Evolutionary conservation across 495 filamentous ascomycete genomes (phyloP).

Genomic region (Aspergillus sclerotiicarbonarius): DNA sequence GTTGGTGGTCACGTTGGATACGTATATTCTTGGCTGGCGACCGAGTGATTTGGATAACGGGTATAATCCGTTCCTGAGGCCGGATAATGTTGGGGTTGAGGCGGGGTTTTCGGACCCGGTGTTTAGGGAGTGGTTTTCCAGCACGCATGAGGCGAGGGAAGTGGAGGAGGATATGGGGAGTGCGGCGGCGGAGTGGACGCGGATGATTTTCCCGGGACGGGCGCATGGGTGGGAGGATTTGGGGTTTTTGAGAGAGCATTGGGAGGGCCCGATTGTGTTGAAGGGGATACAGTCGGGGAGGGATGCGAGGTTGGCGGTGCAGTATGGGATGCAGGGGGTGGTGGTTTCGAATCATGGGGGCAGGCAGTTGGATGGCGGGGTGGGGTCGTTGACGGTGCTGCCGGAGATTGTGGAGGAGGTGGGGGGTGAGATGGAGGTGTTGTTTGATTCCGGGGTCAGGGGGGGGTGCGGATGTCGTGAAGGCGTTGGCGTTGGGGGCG

Average conservation of each 20-base stretch:
- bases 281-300: constrained; percentile 31
- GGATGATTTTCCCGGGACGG: constrained; percentile 42
- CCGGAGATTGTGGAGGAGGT: constrained; percentile 86
- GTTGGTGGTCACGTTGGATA: constrained; percentile 63
- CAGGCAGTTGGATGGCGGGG: constrained; percentile 51
- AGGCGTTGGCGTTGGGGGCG: constrained; percentile 86
- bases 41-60: constrained; percentile 55
- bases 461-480: constrained; percentile 88
- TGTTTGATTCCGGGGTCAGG: constrained; percentile 81
- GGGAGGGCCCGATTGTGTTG: constrained; percentile 13
- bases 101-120: constrained; percentile 56
- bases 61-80: constrained; percentile 49
- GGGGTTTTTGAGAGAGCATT: constrained; percentile 16
- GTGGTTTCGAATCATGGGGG: constrained; percentile 43
- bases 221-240: constrained; percentile 54
- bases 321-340: constrained; percentile 52
- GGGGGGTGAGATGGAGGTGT: constrained; percentile 74
- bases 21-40: constrained; percentile 56
- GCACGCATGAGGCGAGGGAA: constrained; percentile 31
- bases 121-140: constrained; percentile 45
- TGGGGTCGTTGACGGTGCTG: constrained; percentile 79
- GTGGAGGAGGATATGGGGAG: constrained; percentile 41
- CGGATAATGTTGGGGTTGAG: constrained; percentile 48
- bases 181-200: constrained; percentile 40
- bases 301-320: constrained; percentile 49